Percentiles rank a stretch among this genome's conserved stretches.
Evolutionary conservation across 768 basidiomycete species (phyloP).

Genomic region (Mrakia gelida): DNA sequence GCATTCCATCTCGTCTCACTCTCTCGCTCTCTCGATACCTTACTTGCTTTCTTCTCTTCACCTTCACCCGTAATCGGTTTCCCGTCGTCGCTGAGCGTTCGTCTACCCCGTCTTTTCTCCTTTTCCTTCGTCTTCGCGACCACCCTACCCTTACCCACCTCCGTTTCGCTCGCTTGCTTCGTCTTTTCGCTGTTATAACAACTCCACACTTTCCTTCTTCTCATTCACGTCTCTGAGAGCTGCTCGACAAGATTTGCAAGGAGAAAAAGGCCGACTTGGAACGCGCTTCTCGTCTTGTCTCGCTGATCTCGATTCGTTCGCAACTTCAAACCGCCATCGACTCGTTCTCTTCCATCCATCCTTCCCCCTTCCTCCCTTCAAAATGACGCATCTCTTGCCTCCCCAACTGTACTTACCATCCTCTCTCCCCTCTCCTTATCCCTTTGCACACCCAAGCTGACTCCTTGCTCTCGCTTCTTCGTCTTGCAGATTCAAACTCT

Average conservation of each 20-base stretch:
- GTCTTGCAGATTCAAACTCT: constrained; percentile 72
- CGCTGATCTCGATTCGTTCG: no score
- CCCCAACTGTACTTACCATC: constrained; percentile 1
- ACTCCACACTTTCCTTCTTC: no score
- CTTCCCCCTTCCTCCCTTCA: not conserved
- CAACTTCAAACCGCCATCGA: not conserved
- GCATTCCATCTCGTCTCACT: not conserved
- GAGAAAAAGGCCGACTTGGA: no score
- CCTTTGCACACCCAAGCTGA: not conserved
- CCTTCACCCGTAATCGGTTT: not conserved
- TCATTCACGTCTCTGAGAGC: no score
- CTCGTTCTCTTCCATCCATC: not conserved
- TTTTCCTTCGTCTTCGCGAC: no score
- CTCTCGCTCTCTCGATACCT: not conserved
- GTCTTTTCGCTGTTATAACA: no score
- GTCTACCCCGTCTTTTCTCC: no score
- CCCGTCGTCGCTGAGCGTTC: not conserved
- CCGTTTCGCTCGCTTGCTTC: no score
- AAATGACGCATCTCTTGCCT: constrained; percentile 1
- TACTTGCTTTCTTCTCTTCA: not conserved
- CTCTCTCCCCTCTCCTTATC: no score
- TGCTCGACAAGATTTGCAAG: no score
- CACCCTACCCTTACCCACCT: no score
- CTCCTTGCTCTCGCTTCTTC: not conserved
- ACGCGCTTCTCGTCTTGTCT: no score